Percentiles rank a stretch among this genome's conserved stretches.
These are phyloP conservation scores for Colletotrichum sp. DNA, from an alignment of 2,329 filamentous ascomycete species.

Conservation along the genomic window DNA sequence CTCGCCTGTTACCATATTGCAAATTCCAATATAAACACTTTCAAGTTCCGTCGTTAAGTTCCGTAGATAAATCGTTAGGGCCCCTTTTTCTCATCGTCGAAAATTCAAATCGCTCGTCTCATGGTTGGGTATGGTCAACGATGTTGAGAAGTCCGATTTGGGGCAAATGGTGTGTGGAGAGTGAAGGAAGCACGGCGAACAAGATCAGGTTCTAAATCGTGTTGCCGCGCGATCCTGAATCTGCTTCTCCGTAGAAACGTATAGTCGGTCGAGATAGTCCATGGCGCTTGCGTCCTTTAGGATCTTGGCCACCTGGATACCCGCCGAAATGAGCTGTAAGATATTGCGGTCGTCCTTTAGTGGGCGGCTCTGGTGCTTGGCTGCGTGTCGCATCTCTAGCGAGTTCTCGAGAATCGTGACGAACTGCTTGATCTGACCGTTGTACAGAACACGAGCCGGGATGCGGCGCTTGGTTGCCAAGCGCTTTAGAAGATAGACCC, in stretches of 20 bases:
- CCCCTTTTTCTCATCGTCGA: background rate
- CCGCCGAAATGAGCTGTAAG: slow-evolving; percentile 84
- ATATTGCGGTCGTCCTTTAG: slow-evolving; percentile 90
- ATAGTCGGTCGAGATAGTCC: slow-evolving; percentile 81
- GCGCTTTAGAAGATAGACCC: slow-evolving; percentile 86
- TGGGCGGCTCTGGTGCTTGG: slow-evolving; percentile 81
- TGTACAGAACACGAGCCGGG: slow-evolving; percentile 82
- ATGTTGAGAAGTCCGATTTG: background rate
- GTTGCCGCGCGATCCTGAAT: slow-evolving; percentile 70
- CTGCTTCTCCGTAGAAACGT: slow-evolving; percentile 80
- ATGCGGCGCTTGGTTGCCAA: slow-evolving; percentile 87
- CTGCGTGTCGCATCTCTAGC: slow-evolving; percentile 84
- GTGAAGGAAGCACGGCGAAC: background rate
- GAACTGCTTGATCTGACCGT: slow-evolving; percentile 90
- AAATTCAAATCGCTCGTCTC: background rate
- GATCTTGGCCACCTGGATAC: slow-evolving; percentile 87
- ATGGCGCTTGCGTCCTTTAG: slow-evolving; percentile 84
- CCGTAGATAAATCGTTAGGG: slow-evolving; percentile 9
- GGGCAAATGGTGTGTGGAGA: background rate
- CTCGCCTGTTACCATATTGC: background rate
- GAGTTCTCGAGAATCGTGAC: slow-evolving; percentile 89
- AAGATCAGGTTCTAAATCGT: slow-evolving; percentile 41
- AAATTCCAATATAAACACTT: background rate
- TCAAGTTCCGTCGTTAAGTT: slow-evolving; percentile 15
- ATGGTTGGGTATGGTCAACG: background rate